Percentiles rank a stretch among this genome's conserved stretches.
phyloP scores from a whole-genome alignment of 306 rosid species.

The Cucumis hystrix region DNA sequence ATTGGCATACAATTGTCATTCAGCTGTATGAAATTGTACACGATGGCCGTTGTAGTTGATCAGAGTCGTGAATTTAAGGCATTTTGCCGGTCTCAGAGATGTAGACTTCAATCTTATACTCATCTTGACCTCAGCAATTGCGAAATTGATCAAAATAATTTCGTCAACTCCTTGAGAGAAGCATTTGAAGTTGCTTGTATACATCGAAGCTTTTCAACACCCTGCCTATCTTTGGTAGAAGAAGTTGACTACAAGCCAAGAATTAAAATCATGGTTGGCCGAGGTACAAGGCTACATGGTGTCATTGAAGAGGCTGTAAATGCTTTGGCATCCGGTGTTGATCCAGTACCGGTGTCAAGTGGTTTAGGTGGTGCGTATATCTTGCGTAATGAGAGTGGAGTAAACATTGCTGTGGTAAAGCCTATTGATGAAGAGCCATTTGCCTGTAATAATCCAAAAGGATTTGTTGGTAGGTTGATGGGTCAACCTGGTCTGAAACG shows the following conservation, averaged over 20 bases:
- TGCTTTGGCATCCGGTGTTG: constrained; percentile 67
- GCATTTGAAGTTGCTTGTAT: constrained; percentile 37
- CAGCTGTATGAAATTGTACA: constrained; percentile 36
- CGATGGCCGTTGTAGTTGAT: constrained; percentile 76
- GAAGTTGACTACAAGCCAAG: constrained; percentile 46
- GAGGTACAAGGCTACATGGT: constrained; percentile 38
- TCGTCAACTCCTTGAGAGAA: constrained; percentile 35
- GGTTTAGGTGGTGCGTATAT: constrained; percentile 82
- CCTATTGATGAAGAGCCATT: constrained; percentile 82
- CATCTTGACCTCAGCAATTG: constrained; percentile 39
- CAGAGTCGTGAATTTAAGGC: constrained; percentile 53
- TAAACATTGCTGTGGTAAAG: constrained; percentile 71
- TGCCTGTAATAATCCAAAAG: constrained; percentile 63
- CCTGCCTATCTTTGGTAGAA: constrained; percentile 59
- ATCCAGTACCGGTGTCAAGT: constrained; percentile 46
- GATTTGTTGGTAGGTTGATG: constrained; percentile 38
- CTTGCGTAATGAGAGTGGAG: constrained; percentile 43
- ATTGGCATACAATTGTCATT: constrained; percentile 45
- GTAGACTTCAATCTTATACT: constrained; percentile 69
- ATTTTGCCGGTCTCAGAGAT: constrained; percentile 44
- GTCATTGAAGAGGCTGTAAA: constrained; percentile 67
- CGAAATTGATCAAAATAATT: constrained; percentile 21
- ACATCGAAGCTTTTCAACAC: constrained; percentile 87
- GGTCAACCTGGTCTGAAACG: constrained; percentile 71
- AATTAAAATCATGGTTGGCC: constrained; percentile 54